Evolutionary conservation across 1,284 basidiomycete genomes (phyloP).

Genomic region (Rhodotorula sp.): DNA sequence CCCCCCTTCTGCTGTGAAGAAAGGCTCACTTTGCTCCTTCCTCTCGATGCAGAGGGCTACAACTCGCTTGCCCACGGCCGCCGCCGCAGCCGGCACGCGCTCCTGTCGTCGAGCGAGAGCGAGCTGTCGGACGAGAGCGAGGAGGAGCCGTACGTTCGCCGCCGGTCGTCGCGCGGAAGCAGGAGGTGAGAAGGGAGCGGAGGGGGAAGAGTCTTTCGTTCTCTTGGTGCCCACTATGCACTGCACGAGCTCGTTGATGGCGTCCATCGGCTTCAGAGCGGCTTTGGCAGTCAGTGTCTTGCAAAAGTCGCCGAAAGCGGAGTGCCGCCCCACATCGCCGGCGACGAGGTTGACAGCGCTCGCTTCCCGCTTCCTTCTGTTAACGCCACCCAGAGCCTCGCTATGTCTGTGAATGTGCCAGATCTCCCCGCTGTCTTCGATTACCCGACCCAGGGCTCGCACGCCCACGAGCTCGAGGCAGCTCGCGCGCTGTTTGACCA

Average conservation of each 20-base stretch:
- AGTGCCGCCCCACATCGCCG: not conserved
- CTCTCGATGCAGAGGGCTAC: not conserved
- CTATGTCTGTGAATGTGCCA: not conserved
- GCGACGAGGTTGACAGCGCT: not conserved
- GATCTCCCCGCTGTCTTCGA: slow-evolving; percentile 17
- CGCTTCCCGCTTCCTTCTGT: not conserved
- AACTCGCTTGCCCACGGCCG: not conserved
- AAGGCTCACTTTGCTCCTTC: not conserved
- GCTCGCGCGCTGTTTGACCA: slow-evolving; percentile 15
- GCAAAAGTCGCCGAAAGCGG: no score
- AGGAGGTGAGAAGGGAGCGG: not conserved
- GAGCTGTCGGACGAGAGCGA: not conserved
- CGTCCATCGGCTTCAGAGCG: no score
- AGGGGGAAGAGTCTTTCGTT: not conserved
- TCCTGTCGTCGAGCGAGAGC: slow-evolving; percentile 5
- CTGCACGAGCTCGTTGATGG: no score
- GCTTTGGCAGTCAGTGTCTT: no score
- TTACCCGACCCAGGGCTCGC: slow-evolving; percentile 20
- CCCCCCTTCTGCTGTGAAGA: not conserved
- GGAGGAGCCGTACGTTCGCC: not conserved
- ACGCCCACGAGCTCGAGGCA: slow-evolving; percentile 8
- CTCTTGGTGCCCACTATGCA: no score
- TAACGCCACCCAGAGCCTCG: not conserved
- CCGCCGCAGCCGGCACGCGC: not conserved
- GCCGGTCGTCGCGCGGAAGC: not conserved